Evolutionary conservation across 306 rosid species (phyloP), one percentile per base, ranked within the genome.

Genomic region (Castanopsis chinensis): DNA sequence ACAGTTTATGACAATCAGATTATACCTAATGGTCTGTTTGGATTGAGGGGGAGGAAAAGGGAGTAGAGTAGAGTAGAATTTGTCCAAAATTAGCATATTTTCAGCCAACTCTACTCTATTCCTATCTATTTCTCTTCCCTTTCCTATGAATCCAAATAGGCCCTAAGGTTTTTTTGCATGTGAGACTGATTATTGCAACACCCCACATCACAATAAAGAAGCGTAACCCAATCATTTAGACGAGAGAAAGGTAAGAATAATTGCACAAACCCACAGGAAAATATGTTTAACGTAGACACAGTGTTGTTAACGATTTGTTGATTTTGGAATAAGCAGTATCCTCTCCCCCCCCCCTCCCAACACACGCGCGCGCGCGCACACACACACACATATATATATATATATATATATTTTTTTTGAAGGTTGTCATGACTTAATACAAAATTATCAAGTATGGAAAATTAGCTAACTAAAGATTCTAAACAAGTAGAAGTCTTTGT

Each of bases 111-210:
- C 27, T 25, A 25, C 27, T 25, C 27, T 25, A 25, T 1, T 25
- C 27, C 2, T 25, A 25, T 25, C 27, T 1, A 25, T 2, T 25
- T 25, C 27, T 25, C 27, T 25, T 25, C 27, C 27, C 27, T 25
- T 25, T 1, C 27, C 27, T 2, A 30, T 75, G 45, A 74, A 69
- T 70, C 27, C 27, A 25, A 25, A 25, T 2, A 25, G 1, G 27
- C 27, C 19, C 43, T 60, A 33, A 13, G 33, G 65, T 21, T 77
- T 32, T 72, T 74, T 73, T 67, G 49, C 53, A 59, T 77, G 70
- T 70, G 77, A 69, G 76, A 51, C 60, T 74, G 37, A 81, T 77
- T 74, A 80, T 80, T 88, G 75, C 76, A 70, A 69, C 81, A 74
- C 75, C 78, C 61, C 75, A 82, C 73, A 60, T 65, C 45, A 75